phyloP scores from a whole-genome alignment of 441 rosid species.

The Gossypium davidsonii region DNA sequence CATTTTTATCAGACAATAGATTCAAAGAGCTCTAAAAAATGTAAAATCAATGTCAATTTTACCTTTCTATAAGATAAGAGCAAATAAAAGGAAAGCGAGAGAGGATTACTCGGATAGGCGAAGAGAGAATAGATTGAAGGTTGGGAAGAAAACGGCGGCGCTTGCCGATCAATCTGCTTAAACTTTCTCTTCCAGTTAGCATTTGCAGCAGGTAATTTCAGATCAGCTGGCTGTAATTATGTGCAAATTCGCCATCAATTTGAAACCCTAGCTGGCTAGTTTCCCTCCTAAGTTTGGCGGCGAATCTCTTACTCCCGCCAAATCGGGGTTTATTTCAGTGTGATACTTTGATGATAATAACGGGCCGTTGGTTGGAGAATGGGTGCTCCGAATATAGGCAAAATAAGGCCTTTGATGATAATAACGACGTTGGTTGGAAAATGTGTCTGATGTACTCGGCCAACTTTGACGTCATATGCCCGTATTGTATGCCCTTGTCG shows the following conservation, averaged over 20 bases:
- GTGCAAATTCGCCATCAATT: neutral
- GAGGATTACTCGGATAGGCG: constrained; percentile 28
- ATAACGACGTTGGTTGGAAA: too few species aligned
- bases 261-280: neutral
- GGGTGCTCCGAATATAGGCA: too few species aligned
- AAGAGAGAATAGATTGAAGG: constrained; percentile 41
- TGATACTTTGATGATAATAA: neutral
- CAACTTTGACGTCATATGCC: too few species aligned
- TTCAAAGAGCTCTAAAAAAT: constrained; percentile 35
- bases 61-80: neutral
- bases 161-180: constrained; percentile 60
- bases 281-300: neutral
- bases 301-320: constrained; percentile 7
- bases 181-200: constrained; percentile 66
- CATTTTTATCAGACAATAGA: constrained; percentile 28
- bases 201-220: constrained; percentile 14
- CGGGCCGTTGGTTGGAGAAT: too few species aligned
- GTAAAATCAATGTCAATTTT: neutral
- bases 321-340: neutral
- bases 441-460: too few species aligned
- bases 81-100: neutral
- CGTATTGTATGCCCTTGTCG: too few species aligned
- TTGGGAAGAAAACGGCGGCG: constrained; percentile 67
- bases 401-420: too few species aligned
- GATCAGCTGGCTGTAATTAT: neutral